Conservation (phyloP, 306 rosid genomes). For the Vigna radiata region DNA sequence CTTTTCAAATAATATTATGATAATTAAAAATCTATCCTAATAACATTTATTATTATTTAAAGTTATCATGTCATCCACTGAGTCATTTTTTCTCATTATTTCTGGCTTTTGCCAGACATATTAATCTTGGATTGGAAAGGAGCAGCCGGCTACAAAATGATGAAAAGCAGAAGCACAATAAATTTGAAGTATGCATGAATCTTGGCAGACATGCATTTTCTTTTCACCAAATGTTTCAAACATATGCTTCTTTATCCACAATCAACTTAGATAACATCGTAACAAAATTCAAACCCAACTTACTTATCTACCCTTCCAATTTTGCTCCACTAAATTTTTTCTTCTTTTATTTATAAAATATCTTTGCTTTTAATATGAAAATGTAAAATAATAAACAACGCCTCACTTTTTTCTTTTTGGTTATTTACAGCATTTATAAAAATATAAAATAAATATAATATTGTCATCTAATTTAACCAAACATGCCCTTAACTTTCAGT, state of each 20-base stretch:
- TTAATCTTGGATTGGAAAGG: not conserved
- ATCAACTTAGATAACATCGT: slow-evolving; percentile 5
- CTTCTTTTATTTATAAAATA: no score
- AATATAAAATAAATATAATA: not conserved
- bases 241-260: not conserved
- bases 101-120: not conserved
- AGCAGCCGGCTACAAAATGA: slow-evolving; percentile 1
- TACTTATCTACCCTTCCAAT: not conserved
- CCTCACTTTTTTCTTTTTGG: no score
- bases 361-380: no score
- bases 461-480: not conserved
- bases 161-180: slow-evolving; percentile 12
- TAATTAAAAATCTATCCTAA: no score
- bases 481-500: not conserved
- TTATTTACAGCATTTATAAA: not conserved
- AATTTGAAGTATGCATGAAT: slow-evolving; percentile 32
- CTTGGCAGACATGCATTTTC: not conserved
- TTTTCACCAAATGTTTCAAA: slow-evolving; percentile 3
- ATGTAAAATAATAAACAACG: no score
- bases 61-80: no score
- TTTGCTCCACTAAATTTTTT: not conserved
- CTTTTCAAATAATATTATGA: no score
- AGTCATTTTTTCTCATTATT: no score
- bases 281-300: slow-evolving; percentile 2
- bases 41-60: no score